A percentile compares a stretch with the other conserved stretches of the same genome.
Evolutionary conservation across 2,329 filamentous ascomycete species (phyloP).

Genomic region (Sarocladiaceae sp.): DNA sequence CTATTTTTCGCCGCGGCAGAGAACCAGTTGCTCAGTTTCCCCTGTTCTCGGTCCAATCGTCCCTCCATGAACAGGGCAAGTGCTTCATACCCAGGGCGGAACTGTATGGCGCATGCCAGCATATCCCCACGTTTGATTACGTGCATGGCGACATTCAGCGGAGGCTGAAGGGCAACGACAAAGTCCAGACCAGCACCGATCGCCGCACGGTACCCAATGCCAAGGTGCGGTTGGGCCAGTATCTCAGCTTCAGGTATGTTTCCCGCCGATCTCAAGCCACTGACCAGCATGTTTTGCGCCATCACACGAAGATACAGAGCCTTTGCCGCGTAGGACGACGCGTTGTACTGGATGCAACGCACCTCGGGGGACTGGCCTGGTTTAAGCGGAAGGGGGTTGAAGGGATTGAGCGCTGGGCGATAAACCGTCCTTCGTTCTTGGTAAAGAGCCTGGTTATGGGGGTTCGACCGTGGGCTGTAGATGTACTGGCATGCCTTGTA

Average conservation of each 20-base stretch:
- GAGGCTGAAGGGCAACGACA: neutral
- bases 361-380: neutral
- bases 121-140: neutral
- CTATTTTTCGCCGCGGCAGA: neutral
- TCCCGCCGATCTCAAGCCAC: neutral
- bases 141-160: neutral
- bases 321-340: neutral
- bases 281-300: neutral
- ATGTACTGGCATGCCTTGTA: neutral
- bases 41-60: neutral
- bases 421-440: neutral
- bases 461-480: neutral
- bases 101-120: neutral
- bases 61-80: neutral
- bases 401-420: neutral
- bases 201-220: neutral
- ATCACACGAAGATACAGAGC: neutral
- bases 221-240: neutral
- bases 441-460: neutral
- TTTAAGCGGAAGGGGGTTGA: neutral
- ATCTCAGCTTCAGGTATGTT: neutral
- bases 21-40: neutral
- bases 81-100: neutral
- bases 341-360: neutral
- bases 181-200: neutral